Base-by-base conservation (phyloP, 176 grass and related monocot genomes). In the Echinochloa phyllopogon region DNA sequence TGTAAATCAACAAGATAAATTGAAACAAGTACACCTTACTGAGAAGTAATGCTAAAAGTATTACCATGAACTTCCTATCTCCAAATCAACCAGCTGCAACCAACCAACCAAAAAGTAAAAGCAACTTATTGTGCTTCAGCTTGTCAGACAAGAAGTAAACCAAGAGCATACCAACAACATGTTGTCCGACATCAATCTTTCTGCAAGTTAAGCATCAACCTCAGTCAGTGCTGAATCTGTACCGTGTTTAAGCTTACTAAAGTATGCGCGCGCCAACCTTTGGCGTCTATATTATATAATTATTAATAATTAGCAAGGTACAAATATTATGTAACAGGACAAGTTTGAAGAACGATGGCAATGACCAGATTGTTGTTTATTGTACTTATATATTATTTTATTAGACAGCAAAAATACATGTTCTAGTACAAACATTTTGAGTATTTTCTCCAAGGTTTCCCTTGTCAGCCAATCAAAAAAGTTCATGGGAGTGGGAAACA, bases 11-110 rank as follows among this genome's bases (percentile, higher is more conserved):
- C 23, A 36, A 13, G 58, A 3, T 78, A n/a, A 27, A 18, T 43
- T 65, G 29, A 50, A 36, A 65, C 61, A 36, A 65, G 25, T 65
- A 79, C 25, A 65, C 10, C 24, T 83, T 40, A 64, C 43, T 64
- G 56, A 47, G 64, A 74, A 60, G 20, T 37, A 68, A 66, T 68
- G 63, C 63, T 53, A 49, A 62, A 74, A 56, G 57, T 75, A 56
- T 63, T 33, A 51, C 13, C 69, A 74, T 74, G 57, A 74, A 40
- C 57, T 6, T 50, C 59, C 5, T 75, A 71, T 25, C 44, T 42
- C 27, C 57, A 40, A 37, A 51, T 65, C 16, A 49, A 79, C 77
- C 60, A 38, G 60, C 42, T 48, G n/a, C 43, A 65, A 65, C 15
- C 59, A 79, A 78, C 15, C 58, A 77, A 78, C 41, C 24, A 33